Conservation (phyloP, 23 red algal genomes). For the Gracilaria vermiculophylla region DNA sequence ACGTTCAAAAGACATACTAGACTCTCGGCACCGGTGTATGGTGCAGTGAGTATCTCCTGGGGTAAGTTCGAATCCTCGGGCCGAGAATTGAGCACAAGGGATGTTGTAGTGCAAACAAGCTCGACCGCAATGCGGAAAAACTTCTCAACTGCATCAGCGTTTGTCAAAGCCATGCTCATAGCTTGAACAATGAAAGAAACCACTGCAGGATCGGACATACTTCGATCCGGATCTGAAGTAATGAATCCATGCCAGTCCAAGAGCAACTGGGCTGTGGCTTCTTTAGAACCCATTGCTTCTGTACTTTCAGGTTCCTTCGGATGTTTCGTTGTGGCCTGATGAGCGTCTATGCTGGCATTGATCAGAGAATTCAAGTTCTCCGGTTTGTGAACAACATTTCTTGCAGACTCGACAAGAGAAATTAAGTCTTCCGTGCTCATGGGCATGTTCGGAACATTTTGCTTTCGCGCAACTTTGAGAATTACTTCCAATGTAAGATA, state of each 20-base stretch:
- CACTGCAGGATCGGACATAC: conserved; percentile 44
- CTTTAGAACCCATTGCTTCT: conserved; percentile 21
- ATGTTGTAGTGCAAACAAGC: conserved; percentile 40
- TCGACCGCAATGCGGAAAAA: conserved; percentile 62
- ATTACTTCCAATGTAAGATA: conserved; percentile 71
- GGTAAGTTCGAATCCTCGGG: neutral
- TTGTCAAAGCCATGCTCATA: neutral
- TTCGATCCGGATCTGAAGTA: conserved; percentile 4
- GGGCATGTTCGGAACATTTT: conserved; percentile 7
- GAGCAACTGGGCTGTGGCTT: conserved; percentile 30
- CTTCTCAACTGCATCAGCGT: conserved; percentile 22
- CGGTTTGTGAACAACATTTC: conserved; percentile 37
- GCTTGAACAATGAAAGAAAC: conserved; percentile 33
- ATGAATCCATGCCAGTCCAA: conserved; percentile 66
- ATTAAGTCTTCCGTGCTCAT: conserved; percentile 49
- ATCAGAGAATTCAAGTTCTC: neutral
- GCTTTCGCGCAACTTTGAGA: conserved; percentile 51
- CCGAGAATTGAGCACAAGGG: conserved; percentile 6
- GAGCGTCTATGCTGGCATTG: neutral
- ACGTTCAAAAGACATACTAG: conserved; percentile 25
- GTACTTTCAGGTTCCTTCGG: conserved; percentile 8
- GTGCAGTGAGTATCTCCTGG: conserved; percentile 3
- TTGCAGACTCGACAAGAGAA: conserved; percentile 45
- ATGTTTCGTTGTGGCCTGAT: neutral
- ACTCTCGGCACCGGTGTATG: conserved; percentile 46